A percentile compares a stretch with the other conserved stretches of the same genome.
These are phyloP conservation scores for Volvox carteri DNA, from an alignment of 163 green algal species.

Conservation along the genomic window DNA sequence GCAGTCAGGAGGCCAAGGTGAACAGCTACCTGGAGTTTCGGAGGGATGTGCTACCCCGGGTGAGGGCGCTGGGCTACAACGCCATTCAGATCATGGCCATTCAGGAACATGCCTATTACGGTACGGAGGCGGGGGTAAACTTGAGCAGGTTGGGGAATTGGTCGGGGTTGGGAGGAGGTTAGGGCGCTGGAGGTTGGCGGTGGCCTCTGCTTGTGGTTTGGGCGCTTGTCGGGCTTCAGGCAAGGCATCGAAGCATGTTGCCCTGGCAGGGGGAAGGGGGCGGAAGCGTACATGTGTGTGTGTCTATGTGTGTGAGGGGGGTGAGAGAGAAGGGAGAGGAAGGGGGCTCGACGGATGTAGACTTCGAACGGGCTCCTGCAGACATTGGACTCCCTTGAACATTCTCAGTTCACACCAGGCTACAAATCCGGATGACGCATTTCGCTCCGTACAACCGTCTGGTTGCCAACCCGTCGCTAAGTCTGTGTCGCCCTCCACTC, in stretches of 20 bases:
- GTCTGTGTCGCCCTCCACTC: too few species aligned
- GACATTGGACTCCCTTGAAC: too few species aligned
- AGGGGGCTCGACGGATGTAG: too few species aligned
- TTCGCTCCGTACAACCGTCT: too few species aligned
- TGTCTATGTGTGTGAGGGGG: background rate
- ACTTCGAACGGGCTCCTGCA: too few species aligned
- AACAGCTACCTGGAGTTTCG: constrained; percentile 97
- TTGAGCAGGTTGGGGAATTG: background rate
- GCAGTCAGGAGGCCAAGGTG: constrained; percentile 88
- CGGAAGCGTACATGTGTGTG: background rate
- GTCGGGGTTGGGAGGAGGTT: background rate
- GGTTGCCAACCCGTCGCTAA: too few species aligned
- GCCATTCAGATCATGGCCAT: constrained; percentile 99
- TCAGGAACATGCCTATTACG: constrained; percentile 92
- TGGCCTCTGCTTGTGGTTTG: too few species aligned
- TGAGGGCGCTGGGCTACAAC: constrained; percentile 97
- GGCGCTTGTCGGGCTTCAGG: background rate
- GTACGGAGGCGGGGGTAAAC: background rate
- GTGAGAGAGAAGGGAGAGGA: background rate
- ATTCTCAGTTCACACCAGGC: too few species aligned
- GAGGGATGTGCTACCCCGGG: constrained; percentile 93
- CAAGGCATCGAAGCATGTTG: too few species aligned
- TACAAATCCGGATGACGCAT: too few species aligned
- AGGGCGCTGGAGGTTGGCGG: background rate
- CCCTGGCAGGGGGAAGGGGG: background rate